These are phyloP conservation scores for Botrytis sinoallii DNA, from an alignment of 2,329 filamentous ascomycete genomes.

Conservation along the genomic window DNA sequence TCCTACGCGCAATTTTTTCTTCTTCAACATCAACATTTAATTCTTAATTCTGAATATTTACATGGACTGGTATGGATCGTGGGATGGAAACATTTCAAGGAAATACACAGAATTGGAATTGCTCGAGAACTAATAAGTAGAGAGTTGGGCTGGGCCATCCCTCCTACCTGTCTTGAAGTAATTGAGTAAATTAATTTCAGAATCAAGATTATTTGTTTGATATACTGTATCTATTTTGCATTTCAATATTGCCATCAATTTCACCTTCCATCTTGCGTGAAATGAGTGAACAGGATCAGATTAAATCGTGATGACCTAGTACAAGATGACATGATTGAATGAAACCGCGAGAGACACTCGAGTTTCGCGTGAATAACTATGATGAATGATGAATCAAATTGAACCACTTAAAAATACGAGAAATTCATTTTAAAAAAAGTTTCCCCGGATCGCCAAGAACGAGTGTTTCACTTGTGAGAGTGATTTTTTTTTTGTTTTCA, in stretches of 20 bases:
- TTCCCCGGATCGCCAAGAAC: slow-evolving; percentile 1
- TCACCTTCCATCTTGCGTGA: background rate
- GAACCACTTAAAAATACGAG: background rate
- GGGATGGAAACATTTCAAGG: slow-evolving; percentile 9
- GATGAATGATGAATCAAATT: background rate
- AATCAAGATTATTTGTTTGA: slow-evolving; percentile 9
- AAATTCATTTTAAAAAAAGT: background rate
- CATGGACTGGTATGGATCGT: background rate
- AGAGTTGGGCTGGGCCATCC: background rate
- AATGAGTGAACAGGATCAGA: background rate
- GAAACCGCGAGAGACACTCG: background rate
- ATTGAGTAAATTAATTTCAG: background rate
- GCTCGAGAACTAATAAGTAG: background rate
- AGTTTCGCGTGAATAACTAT: background rate
- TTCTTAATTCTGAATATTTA: slow-evolving; percentile 8
- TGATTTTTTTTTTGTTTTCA: background rate
- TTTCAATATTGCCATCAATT: background rate
- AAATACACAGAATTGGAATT: background rate
- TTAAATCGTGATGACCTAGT: background rate
- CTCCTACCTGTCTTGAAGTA: slow-evolving; percentile 5
- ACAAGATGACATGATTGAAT: background rate
- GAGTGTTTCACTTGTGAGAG: background rate
- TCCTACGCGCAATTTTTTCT: slow-evolving; percentile 8
- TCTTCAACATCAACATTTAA: background rate
- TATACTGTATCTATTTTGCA: background rate